These are phyloP conservation scores for Rutstroemia sp. DNA, from an alignment of 2,329 filamentous ascomycete species.

Conservation along the genomic window DNA sequence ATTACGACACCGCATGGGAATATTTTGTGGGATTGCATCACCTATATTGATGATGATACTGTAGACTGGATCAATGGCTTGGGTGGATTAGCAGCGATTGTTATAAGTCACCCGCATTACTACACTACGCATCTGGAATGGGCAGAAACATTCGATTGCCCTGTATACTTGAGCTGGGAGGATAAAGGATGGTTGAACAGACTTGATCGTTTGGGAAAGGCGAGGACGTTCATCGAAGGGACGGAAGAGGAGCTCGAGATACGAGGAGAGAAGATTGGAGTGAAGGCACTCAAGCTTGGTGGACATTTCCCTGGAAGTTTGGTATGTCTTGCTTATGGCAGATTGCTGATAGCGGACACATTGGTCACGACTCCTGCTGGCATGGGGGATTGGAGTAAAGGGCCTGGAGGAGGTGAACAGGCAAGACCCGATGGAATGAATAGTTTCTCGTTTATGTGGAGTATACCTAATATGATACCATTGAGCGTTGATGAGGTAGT, in stretches of 20 bases:
- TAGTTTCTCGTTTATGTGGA: slow-evolving; percentile 68
- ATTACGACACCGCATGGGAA: slow-evolving; percentile 60
- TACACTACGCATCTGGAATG: slow-evolving; percentile 72
- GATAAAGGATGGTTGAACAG: slow-evolving; percentile 59
- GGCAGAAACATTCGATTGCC: slow-evolving; percentile 60
- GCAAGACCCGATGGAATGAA: slow-evolving; percentile 38
- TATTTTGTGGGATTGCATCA: slow-evolving; percentile 72
- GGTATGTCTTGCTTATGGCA: slow-evolving; percentile 53
- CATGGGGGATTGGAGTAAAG: slow-evolving; percentile 39
- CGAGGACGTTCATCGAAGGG: slow-evolving; percentile 40
- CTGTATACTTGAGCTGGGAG: slow-evolving; percentile 59
- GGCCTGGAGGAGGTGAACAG: slow-evolving; percentile 35
- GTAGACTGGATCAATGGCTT: slow-evolving; percentile 47
- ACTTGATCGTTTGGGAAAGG: slow-evolving; percentile 31
- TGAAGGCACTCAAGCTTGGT: slow-evolving; percentile 61
- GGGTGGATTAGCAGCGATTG: slow-evolving; percentile 64
- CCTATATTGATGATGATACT: slow-evolving; percentile 60
- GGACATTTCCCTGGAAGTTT: slow-evolving; percentile 75
- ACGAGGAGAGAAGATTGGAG: slow-evolving; percentile 35
- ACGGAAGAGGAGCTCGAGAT: slow-evolving; percentile 35
- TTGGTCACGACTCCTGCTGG: slow-evolving; percentile 62
- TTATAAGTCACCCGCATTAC: slow-evolving; percentile 76
- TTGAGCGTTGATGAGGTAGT: slow-evolving; percentile 55
- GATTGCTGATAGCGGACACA: slow-evolving; percentile 70
- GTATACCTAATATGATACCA: slow-evolving; percentile 68